A percentile compares a stretch with the other conserved stretches of the same genome.
Evolutionary conservation across 495 filamentous ascomycete species (phyloP).

Genomic region (Penicillium waksmanii): DNA sequence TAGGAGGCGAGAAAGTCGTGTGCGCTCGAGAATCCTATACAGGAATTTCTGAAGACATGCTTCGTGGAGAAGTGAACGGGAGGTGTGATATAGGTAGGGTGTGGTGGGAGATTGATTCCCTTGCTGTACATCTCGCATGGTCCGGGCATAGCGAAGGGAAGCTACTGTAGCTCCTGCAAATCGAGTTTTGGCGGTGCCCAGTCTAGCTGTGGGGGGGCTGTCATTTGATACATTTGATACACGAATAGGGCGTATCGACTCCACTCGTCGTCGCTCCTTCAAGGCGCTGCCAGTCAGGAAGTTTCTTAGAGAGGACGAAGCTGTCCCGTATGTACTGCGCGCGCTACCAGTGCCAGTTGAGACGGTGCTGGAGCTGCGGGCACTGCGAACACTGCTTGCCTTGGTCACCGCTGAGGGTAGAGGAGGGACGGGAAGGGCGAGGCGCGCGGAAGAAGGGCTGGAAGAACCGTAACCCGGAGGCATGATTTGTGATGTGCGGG

Average conservation of each 20-base stretch:
- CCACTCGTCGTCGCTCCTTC: slow-evolving; percentile 39
- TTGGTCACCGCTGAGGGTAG: slow-evolving; percentile 36
- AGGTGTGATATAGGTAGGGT: no score
- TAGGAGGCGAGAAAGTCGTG: no score
- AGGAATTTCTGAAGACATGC: no score
- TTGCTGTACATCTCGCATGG: no score
- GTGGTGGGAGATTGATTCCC: no score
- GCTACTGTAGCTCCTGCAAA: slow-evolving; percentile 39
- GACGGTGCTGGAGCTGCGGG: slow-evolving; percentile 45
- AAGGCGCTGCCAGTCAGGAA: slow-evolving; percentile 39
- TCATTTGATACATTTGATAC: slow-evolving; percentile 38
- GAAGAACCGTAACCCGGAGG: slow-evolving; percentile 34
- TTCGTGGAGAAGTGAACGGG: no score
- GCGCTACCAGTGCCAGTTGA: slow-evolving; percentile 46
- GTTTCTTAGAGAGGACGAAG: slow-evolving; percentile 45
- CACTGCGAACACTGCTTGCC: slow-evolving; percentile 46
- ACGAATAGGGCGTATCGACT: slow-evolving; percentile 38
- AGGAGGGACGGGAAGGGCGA: slow-evolving; percentile 44
- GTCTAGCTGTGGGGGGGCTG: slow-evolving; percentile 43
- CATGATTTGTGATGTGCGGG: slow-evolving; percentile 26
- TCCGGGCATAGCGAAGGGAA: background rate
- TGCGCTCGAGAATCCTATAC: no score
- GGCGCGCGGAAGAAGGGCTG: slow-evolving; percentile 26
- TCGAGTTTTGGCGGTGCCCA: slow-evolving; percentile 50
- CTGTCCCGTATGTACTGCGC: slow-evolving; percentile 45